Conservation (phyloP, 441 rosid species). For the Erodium moschatum region DNA sequence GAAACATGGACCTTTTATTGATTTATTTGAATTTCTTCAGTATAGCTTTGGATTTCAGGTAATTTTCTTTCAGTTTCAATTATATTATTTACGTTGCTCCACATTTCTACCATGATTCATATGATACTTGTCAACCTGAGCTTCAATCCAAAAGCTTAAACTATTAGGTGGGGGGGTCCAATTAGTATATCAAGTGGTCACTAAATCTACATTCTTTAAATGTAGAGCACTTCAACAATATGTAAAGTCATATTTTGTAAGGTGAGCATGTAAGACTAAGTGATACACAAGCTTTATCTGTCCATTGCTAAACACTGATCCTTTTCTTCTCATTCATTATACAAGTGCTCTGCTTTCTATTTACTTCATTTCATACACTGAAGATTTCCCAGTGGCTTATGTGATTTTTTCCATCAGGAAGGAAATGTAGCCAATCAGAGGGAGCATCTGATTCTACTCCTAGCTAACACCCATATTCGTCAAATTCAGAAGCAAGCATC, state of each 20-base stretch:
- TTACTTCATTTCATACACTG: slow-evolving; percentile 11
- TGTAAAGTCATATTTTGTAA: slow-evolving; percentile 13
- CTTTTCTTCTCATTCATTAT: background rate
- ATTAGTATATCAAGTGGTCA: too few species aligned
- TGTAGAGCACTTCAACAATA: background rate
- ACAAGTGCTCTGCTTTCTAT: background rate
- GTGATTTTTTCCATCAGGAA: slow-evolving; percentile 36
- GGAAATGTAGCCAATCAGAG: slow-evolving; percentile 91
- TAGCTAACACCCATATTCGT: slow-evolving; percentile 60
- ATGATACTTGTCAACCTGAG: too few species aligned
- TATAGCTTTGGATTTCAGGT: slow-evolving; percentile 90
- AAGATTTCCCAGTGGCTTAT: slow-evolving; percentile 10
- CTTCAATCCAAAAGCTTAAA: too few species aligned
- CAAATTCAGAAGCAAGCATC: slow-evolving; percentile 48
- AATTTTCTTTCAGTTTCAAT: slow-evolving; percentile 10
- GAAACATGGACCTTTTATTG: slow-evolving; percentile 44
- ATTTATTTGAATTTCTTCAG: slow-evolving; percentile 77
- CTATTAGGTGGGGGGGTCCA: too few species aligned
- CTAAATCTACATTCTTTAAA: too few species aligned
- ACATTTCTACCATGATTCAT: too few species aligned
- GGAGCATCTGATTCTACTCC: slow-evolving; percentile 86
- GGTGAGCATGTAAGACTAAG: slow-evolving; percentile 11
- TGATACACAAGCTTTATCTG: background rate
- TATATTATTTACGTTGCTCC: background rate
- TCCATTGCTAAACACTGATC: background rate